These are phyloP conservation scores for Ilyonectria sp. DNA, from an alignment of 2,329 filamentous ascomycete species.

Conservation along the genomic window DNA sequence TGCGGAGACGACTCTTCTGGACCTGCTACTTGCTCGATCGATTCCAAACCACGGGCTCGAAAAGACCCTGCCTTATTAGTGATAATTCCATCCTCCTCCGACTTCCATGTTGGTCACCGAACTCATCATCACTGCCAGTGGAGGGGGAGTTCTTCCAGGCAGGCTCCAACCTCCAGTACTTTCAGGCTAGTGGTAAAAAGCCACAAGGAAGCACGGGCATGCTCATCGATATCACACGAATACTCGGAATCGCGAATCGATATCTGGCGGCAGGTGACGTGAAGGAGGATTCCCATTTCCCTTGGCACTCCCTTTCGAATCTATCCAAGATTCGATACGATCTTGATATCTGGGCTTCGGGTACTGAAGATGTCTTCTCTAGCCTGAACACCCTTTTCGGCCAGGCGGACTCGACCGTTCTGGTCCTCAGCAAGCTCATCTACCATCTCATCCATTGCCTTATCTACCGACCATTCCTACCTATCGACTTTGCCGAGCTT, in stretches of 20 bases:
- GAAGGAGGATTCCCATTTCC: conserved; percentile 91
- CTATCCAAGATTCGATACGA: conserved; percentile 89
- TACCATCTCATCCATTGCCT: conserved; percentile 91
- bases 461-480: conserved; percentile 88
- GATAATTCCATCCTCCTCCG: conserved; percentile 84
- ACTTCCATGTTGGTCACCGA: conserved; percentile 81
- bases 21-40: conserved; percentile 89
- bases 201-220: conserved; percentile 83
- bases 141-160: conserved; percentile 88
- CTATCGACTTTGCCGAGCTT: conserved; percentile 86
- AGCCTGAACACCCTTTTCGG: conserved; percentile 83
- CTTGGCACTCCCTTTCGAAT: conserved; percentile 89
- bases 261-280: conserved; percentile 90
- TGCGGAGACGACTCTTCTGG: conserved; percentile 87
- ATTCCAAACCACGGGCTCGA: conserved; percentile 87
- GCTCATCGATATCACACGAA: conserved; percentile 87
- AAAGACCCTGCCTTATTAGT: conserved; percentile 83
- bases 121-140: conserved; percentile 71
- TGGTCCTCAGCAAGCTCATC: conserved; percentile 87
- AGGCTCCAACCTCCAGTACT: conserved; percentile 82
- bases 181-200: conserved; percentile 77
- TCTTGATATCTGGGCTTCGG: conserved; percentile 87
- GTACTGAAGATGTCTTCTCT: conserved; percentile 84
- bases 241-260: conserved; percentile 85
- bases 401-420: conserved; percentile 82